phyloP scores from a whole-genome alignment of 495 filamentous ascomycete genomes.

The Aspergillus funiculosus region DNA sequence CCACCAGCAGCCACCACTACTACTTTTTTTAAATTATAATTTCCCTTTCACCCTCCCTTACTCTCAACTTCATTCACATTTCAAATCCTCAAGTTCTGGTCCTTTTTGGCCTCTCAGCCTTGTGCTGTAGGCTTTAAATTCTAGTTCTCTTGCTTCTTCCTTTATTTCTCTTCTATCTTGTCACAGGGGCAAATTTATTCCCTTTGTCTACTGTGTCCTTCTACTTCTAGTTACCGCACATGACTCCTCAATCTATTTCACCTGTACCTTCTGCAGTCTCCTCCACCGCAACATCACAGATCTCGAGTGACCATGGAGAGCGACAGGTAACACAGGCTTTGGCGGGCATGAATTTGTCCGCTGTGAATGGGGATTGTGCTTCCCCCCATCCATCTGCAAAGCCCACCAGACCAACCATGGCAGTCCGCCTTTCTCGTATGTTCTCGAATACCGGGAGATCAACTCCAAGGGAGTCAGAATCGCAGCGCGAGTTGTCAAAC shows the following conservation, averaged over 20 bases:
- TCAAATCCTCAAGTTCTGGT: conserved; percentile 6
- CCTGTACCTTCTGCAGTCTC: conserved; percentile 44
- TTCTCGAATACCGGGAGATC: conserved; percentile 44
- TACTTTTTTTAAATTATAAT: conserved; percentile 27
- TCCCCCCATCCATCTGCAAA: conserved; percentile 31
- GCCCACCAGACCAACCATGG: conserved; percentile 48
- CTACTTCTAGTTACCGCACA: conserved; percentile 34
- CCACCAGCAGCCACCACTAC: conserved; percentile 16
- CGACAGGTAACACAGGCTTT: conserved; percentile 42
- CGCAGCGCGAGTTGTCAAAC: conserved; percentile 37
- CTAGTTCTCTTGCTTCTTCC: not conserved
- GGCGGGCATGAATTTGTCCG: conserved; percentile 44
- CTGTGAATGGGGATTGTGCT: conserved; percentile 32
- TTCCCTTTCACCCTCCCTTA: conserved; percentile 11
- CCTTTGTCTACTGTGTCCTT: conserved; percentile 16
- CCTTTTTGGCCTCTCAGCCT: conserved; percentile 21
- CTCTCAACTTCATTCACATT: conserved; percentile 14
- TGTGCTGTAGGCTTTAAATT: conserved; percentile 22
- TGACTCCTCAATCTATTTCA: conserved; percentile 43
- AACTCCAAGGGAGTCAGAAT: conserved; percentile 29
- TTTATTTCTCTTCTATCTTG: conserved; percentile 2
- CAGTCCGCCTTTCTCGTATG: conserved; percentile 55
- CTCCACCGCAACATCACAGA: conserved; percentile 39
- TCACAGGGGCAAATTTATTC: conserved; percentile 14
- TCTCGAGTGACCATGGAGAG: conserved; percentile 42